These are phyloP conservation scores for Metroxylon sagu DNA, from an alignment of 176 grass and related monocot species.

Conservation along the genomic window DNA sequence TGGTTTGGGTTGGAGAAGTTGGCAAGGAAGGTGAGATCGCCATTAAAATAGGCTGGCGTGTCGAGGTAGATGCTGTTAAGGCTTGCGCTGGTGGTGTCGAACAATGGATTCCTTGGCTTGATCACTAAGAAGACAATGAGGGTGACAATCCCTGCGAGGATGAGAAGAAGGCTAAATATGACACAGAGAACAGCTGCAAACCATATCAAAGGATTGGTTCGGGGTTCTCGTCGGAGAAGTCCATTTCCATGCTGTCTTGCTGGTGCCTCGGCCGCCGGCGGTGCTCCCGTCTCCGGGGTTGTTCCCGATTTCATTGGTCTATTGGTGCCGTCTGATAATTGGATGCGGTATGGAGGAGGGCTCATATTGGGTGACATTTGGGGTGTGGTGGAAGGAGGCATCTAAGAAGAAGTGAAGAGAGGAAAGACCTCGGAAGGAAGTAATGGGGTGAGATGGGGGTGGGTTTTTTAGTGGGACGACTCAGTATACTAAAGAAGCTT, in stretches of 20 bases:
- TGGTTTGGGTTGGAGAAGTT: slow-evolving; percentile 93
- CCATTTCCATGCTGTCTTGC: slow-evolving; percentile 11
- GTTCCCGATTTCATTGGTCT: slow-evolving; percentile 22
- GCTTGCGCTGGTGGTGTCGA: slow-evolving; percentile 48
- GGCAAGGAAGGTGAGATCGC: slow-evolving; percentile 56
- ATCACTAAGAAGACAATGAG: slow-evolving; percentile 61
- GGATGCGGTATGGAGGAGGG: neutral
- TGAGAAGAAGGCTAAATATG: slow-evolving; percentile 70
- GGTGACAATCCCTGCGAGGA: slow-evolving; percentile 51
- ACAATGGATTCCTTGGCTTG: slow-evolving; percentile 52
- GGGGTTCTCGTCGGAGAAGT: slow-evolving; percentile 33
- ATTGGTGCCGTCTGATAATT: too few relatives aligned
- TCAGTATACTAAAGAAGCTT: slow-evolving; percentile 1
- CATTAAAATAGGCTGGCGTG: slow-evolving; percentile 52
- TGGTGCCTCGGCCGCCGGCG: slow-evolving; percentile 21
- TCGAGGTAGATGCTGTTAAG: slow-evolving; percentile 73
- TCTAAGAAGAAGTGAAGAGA: slow-evolving; percentile 14
- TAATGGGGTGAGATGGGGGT: neutral
- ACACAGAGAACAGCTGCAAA: slow-evolving; percentile 66
- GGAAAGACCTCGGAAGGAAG: slow-evolving; percentile 11
- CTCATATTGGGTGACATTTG: neutral
- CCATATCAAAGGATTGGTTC: slow-evolving; percentile 64
- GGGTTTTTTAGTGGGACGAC: neutral
- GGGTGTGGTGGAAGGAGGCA: slow-evolving; percentile 8
- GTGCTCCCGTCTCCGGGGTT: neutral